phyloP scores from a whole-genome alignment of 2,329 filamentous ascomycete genomes.

The Fusarium nygamai region DNA sequence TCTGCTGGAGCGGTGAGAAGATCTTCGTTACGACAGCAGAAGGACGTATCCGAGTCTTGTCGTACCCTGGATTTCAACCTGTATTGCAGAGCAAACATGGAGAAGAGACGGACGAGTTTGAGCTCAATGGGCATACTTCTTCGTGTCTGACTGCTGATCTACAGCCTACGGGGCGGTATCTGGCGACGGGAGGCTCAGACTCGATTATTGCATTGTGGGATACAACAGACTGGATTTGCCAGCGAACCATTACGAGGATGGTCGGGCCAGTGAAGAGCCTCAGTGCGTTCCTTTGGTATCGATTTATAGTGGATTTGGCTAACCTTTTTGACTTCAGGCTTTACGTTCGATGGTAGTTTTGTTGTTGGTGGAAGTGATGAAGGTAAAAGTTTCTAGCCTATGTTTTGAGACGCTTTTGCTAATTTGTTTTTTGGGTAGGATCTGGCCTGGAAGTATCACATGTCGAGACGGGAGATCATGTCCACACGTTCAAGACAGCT shows the following conservation, averaged over 20 bases:
- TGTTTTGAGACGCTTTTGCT: neutral
- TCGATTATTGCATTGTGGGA: constrained; percentile 82
- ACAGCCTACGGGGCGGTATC: constrained; percentile 75
- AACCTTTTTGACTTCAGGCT: constrained; percentile 59
- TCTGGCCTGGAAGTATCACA: constrained; percentile 75
- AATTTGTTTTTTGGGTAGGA: constrained; percentile 48
- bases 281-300: constrained; percentile 56
- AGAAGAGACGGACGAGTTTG: constrained; percentile 62
- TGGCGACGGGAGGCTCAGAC: constrained; percentile 80
- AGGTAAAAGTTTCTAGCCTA: constrained; percentile 52
- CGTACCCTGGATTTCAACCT: constrained; percentile 71
- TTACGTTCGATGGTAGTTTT: constrained; percentile 81
- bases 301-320: constrained; percentile 2
- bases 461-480: constrained; percentile 76
- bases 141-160: constrained; percentile 75
- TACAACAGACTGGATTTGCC: constrained; percentile 79
- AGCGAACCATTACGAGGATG: constrained; percentile 75
- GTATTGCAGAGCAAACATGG: constrained; percentile 60
- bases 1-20: constrained; percentile 77
- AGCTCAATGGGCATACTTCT: constrained; percentile 77
- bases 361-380: constrained; percentile 80
- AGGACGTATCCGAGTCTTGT: constrained; percentile 75
- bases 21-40: constrained; percentile 77
- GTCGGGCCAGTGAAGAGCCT: constrained; percentile 75
- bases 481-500: constrained; percentile 76